Evolutionary conservation across 257 asterid genomes (phyloP).

Genomic region (Thymus quinquecostatus): DNA sequence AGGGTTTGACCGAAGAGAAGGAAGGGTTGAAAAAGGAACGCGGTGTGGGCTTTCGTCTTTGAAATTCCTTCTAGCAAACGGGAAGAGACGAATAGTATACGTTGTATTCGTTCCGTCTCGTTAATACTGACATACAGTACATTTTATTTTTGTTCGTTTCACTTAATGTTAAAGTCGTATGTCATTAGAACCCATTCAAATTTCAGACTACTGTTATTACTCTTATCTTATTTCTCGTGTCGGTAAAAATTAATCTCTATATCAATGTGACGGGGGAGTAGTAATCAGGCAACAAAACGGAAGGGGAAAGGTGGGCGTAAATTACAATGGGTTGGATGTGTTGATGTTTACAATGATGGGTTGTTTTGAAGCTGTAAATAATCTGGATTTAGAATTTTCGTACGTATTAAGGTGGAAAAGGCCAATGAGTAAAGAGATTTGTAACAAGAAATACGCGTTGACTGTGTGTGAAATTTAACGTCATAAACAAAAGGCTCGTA

Average conservation of each 20-base stretch:
- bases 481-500: not conserved
- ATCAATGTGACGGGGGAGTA: not conserved
- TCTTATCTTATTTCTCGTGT: too few relatives aligned
- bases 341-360: not conserved
- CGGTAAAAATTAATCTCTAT: too few relatives aligned
- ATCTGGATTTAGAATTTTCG: not conserved
- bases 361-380: too few relatives aligned
- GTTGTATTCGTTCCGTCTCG: too few relatives aligned
- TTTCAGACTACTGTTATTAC: too few relatives aligned
- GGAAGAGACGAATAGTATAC: too few relatives aligned
- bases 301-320: slow-evolving; percentile 5
- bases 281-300: not conserved
- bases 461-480: not conserved
- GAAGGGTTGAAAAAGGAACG: slow-evolving; percentile 15
- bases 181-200: too few relatives aligned
- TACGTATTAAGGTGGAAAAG: not conserved
- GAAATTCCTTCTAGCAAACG: not conserved
- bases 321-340: slow-evolving; percentile 6
- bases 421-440: not conserved
- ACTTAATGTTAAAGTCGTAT: too few relatives aligned
- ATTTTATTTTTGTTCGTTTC: too few relatives aligned
- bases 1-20: slow-evolving; percentile 24
- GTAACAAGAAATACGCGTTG: not conserved
- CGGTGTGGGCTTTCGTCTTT: slow-evolving; percentile 1
- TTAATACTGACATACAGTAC: too few relatives aligned